These are phyloP conservation scores for Isatis tinctoria DNA, from an alignment of 345 rosid genomes.

Conservation along the genomic window DNA sequence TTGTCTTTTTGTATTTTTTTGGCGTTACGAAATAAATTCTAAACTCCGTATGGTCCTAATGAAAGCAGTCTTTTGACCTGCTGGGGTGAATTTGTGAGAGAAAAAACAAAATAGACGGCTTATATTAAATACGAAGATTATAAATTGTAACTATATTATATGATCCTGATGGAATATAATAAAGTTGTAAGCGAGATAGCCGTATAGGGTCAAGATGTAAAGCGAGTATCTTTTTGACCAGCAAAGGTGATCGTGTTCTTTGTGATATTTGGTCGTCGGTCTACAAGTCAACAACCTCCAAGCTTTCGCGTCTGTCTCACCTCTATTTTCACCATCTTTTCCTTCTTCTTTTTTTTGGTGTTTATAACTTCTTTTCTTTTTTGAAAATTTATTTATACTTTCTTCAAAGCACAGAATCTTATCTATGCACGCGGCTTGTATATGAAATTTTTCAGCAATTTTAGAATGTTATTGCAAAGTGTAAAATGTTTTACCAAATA, in stretches of 20 bases:
- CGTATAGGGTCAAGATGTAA: conserved; percentile 14
- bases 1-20: too few relatives aligned
- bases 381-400: not conserved
- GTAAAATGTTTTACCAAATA: not conserved
- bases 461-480: not conserved
- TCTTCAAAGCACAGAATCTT: not conserved
- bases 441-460: not conserved
- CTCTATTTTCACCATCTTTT: conserved; percentile 18
- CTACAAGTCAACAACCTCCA: conserved; percentile 30
- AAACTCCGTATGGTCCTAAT: not conserved
- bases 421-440: not conserved
- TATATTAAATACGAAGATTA: not conserved
- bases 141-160: not conserved
- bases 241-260: conserved; percentile 12
- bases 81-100: not conserved
- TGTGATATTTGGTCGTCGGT: conserved; percentile 12
- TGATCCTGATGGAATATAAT: conserved; percentile 4
- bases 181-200: not conserved
- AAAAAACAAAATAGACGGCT: not conserved
- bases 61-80: not conserved
- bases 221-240: conserved; percentile 12
- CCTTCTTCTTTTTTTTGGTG: not conserved
- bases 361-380: not conserved
- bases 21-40: not conserved
- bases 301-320: conserved; percentile 15